A percentile compares a stretch with the other conserved stretches of the same genome.
These are phyloP conservation scores for Chaetomium olivaceum DNA, from an alignment of 2,329 filamentous ascomycete species.

Conservation along the genomic window DNA sequence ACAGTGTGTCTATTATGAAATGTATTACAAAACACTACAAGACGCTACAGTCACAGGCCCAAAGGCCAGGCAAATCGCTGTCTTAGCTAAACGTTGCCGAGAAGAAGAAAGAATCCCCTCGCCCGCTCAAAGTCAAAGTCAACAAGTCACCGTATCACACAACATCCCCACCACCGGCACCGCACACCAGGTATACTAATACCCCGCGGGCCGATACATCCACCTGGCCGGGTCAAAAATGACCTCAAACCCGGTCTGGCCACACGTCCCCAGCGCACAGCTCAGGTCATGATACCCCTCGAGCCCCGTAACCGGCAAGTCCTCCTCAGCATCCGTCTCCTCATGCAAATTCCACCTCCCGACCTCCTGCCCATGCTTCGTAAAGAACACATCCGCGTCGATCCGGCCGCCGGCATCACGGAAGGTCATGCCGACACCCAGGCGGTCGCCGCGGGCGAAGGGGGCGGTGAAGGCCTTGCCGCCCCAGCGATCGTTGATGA, in stretches of 20 bases:
- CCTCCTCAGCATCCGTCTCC: conserved; percentile 64
- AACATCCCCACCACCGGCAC: neutral
- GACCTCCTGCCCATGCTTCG: conserved; percentile 60
- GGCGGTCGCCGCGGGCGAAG: conserved; percentile 65
- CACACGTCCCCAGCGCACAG: conserved; percentile 70
- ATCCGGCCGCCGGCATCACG: conserved; percentile 35
- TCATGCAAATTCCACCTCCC: conserved; percentile 74
- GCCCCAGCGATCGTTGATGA: conserved; percentile 73
- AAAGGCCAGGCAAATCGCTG: neutral
- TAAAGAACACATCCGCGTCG: conserved; percentile 67
- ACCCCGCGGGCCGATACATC: conserved; percentile 48
- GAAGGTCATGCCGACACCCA: conserved; percentile 72
- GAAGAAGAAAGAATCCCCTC: neutral
- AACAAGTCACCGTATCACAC: neutral
- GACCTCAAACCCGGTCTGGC: conserved; percentile 67
- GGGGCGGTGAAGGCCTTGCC: conserved; percentile 66
- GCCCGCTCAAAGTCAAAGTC: neutral
- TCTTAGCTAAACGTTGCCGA: neutral
- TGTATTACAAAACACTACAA: neutral
- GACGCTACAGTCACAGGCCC: neutral
- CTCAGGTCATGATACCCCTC: conserved; percentile 72
- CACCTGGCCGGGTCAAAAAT: conserved; percentile 61
- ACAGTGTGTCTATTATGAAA: neutral
- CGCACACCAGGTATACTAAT: neutral
- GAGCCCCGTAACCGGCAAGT: conserved; percentile 64